Base-by-base conservation (phyloP, 768 basidiomycete genomes). In the Erythrobasidium yunnanense region DNA sequence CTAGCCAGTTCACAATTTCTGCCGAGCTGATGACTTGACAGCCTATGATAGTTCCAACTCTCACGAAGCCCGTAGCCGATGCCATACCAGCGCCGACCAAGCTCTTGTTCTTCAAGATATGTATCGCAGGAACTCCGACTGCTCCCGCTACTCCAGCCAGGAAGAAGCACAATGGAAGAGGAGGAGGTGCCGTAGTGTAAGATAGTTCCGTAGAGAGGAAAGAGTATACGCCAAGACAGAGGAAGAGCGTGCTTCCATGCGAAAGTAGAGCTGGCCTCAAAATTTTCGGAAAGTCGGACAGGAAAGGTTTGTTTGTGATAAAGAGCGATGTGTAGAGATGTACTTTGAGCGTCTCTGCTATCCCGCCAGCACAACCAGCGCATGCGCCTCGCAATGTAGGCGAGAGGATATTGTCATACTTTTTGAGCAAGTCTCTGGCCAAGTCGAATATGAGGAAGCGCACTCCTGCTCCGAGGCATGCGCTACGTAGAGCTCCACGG, bases 191-290 rank as follows among this genome's bases (percentile, higher is more conserved):
- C 22, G 42, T 22, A 7, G 22, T 23, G 22, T 38, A 25, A 25
- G 25, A 58, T 2, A 46, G 47, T 8, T 20, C 22, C 11, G 49
- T 58, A 6, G 56, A 58, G 11, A 58, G 56, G 22, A 46, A 18
- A 7, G 56, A 45, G 45, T 58, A 58, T 17, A 20, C 33, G 4
- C 56, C 56, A 25, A 58, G 47, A 46, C 56, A 58, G 34, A 58
- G 56, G 38, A 58, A 58, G 11, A 58, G 56, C 8, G 56, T 58
- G 17, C 35, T 58, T 4, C 56, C 56, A 25, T 58, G 55, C 56
- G 22, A 58, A 11, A 35, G 13, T 2, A 56, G 30, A 30, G 30
- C 35, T 5, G 55, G 55, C 3, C 55, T 34, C 13, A 55, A 34
- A 25, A n/a, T n/a, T n/a, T n/a, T n/a, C n/a, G n/a, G n/a, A n/a